These are phyloP conservation scores for Cordyceps javanica DNA, from an alignment of 2,329 filamentous ascomycete genomes.

Conservation along the genomic window DNA sequence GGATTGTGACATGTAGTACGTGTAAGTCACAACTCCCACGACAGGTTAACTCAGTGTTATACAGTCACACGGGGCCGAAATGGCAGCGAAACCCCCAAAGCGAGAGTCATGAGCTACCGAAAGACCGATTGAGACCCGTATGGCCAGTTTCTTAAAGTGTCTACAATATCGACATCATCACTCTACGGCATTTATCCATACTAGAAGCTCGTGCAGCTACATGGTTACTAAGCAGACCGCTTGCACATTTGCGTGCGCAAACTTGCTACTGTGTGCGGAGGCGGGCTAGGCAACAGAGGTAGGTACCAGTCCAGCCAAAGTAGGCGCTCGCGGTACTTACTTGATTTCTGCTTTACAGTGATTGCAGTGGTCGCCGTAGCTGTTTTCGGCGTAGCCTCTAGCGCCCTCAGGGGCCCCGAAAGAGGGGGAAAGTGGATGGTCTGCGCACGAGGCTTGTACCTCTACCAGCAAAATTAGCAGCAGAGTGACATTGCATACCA, in stretches of 20 bases:
- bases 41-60: too few species aligned
- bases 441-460: slow-evolving; percentile 25
- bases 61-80: too few species aligned
- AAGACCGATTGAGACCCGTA: too few species aligned
- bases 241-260: neutral
- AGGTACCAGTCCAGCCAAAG: slow-evolving; percentile 1
- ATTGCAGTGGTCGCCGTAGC: slow-evolving; percentile 8
- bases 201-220: too few species aligned
- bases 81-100: too few species aligned
- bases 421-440: slow-evolving; percentile 23
- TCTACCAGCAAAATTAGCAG: slow-evolving; percentile 14
- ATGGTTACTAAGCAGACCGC: neutral
- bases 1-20: too few species aligned
- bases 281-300: neutral
- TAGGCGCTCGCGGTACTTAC: neutral
- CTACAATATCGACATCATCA: too few species aligned
- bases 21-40: too few species aligned
- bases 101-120: too few species aligned
- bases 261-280: too few species aligned
- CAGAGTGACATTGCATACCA: slow-evolving; percentile 17
- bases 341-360: slow-evolving; percentile 4
- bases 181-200: too few species aligned
- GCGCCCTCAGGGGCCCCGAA: slow-evolving; percentile 20
- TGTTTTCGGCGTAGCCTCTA: slow-evolving; percentile 10
- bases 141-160: too few species aligned